A percentile compares a stretch with the other conserved stretches of the same genome.
Conservation (phyloP, 2,329 filamentous ascomycete species). For the Aspergillus fumigatus region DNA sequence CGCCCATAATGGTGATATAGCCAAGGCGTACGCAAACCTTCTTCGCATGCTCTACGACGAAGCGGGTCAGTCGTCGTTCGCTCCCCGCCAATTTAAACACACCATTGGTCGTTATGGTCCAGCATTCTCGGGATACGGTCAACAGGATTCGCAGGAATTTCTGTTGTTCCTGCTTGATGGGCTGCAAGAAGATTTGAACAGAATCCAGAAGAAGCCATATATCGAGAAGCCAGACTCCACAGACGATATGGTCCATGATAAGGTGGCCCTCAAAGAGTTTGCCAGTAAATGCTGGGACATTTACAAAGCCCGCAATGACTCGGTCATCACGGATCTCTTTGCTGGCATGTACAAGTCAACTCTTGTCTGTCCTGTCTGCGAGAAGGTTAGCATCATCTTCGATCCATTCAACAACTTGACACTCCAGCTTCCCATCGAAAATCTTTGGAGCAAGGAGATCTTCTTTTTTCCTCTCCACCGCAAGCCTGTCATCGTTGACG, state of each 20-base stretch:
- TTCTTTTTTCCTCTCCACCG: constrained; percentile 74
- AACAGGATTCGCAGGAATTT: constrained; percentile 97
- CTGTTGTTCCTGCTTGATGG: constrained; percentile 91
- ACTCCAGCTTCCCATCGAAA: constrained; percentile 81
- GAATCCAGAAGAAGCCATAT: constrained; percentile 92
- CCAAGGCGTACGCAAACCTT: constrained; percentile 74
- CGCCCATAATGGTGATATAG: constrained; percentile 79
- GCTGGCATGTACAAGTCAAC: constrained; percentile 99
- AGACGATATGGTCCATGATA: constrained; percentile 87
- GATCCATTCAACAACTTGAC: constrained; percentile 96
- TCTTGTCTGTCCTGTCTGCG: constrained; percentile 81
- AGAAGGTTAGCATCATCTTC: constrained; percentile 97
- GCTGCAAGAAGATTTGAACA: constrained; percentile 89
- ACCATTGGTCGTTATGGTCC: constrained; percentile 76
- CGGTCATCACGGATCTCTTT: constrained; percentile 91
- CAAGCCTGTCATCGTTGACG: constrained; percentile 63
- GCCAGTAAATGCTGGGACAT: constrained; percentile 88
- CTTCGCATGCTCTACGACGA: constrained; percentile 75
- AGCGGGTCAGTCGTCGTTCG: constrained; percentile 60
- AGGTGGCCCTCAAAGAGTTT: constrained; percentile 73
- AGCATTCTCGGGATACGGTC: constrained; percentile 87
- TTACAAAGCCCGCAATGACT: constrained; percentile 87
- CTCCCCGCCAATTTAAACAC: constrained; percentile 76
- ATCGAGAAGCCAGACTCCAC: constrained; percentile 97
- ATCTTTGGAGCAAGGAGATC: constrained; percentile 69